Percentiles rank a stretch among this genome's conserved stretches.
Conservation (phyloP, 2,329 filamentous ascomycete species). For the Diaporthe longicolla region DNA sequence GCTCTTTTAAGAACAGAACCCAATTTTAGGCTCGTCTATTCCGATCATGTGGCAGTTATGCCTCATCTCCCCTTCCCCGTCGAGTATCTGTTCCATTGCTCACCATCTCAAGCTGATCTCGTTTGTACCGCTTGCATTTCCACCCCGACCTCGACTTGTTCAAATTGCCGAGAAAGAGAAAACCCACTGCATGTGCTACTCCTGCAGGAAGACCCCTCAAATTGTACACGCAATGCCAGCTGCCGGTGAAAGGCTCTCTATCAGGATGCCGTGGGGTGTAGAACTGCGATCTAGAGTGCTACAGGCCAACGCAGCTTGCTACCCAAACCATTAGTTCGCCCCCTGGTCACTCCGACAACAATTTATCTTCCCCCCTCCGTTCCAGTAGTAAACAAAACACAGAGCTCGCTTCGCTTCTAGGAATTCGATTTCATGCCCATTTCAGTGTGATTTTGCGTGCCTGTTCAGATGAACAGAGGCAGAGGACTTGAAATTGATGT, state of each 20-base stretch:
- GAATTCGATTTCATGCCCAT: neutral
- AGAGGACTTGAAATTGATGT: neutral
- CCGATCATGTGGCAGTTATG: no score
- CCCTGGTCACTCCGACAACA: neutral
- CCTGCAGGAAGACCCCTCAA: neutral
- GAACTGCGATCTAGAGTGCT: neutral
- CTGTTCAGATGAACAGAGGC: neutral
- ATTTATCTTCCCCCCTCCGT: neutral
- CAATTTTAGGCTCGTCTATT: neutral
- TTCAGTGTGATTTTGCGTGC: neutral
- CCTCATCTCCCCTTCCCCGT: neutral
- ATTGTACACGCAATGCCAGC: neutral
- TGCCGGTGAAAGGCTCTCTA: neutral
- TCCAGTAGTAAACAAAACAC: neutral
- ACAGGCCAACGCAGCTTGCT: neutral
- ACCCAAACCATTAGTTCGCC: neutral
- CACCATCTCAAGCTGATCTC: no score
- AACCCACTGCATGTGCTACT: neutral
- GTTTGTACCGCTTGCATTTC: neutral
- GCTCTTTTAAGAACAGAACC: neutral
- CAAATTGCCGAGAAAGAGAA: neutral
- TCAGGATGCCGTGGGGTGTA: neutral
- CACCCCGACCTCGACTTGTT: no score
- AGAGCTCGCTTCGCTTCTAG: conserved; percentile 12
- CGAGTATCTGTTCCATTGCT: no score